Conservation (phyloP, 169 alveolate genomes). For the Babesia bigemina region DNA sequence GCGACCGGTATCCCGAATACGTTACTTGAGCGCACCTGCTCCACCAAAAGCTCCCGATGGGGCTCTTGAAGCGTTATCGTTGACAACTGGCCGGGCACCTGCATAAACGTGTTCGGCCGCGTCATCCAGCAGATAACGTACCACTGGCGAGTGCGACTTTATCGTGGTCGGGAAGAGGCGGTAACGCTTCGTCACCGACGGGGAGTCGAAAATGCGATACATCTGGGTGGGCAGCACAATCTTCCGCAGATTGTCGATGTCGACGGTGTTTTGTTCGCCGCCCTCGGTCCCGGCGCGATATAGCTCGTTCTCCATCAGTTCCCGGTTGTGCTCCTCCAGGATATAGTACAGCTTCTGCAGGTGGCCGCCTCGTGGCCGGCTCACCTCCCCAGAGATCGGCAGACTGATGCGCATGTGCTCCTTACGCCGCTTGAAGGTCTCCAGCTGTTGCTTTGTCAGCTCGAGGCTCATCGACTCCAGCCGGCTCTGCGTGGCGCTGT, state of each 20-base stretch:
- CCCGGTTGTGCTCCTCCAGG: conserved; percentile 64
- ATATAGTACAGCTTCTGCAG: conserved; percentile 57
- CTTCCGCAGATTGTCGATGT: conserved; percentile 16
- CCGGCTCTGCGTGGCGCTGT: conserved; percentile 13
- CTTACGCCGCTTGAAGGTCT: conserved; percentile 10
- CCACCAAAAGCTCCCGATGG: conserved; percentile 40
- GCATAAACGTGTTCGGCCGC: not conserved
- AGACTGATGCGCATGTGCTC: conserved; percentile 37
- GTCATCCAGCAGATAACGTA: conserved; percentile 10
- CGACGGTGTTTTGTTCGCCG: not conserved
- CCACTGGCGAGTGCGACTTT: conserved; percentile 50
- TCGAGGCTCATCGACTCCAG: conserved; percentile 35
- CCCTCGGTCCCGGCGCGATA: not conserved
- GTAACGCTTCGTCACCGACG: conserved; percentile 9
- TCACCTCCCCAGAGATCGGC: conserved; percentile 57
- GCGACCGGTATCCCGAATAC: conserved; percentile 57
- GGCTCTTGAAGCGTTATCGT: conserved; percentile 38
- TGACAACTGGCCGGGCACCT: conserved; percentile 64
- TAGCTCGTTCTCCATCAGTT: conserved; percentile 40
- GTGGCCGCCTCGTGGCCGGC: conserved; percentile 36
- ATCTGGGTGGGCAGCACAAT: conserved; percentile 45
- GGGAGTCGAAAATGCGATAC: conserved; percentile 36
- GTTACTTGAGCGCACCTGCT: conserved; percentile 36
- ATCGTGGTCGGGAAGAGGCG: conserved; percentile 51
- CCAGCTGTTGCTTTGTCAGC: conserved; percentile 39